Conservation (phyloP, 1,284 basidiomycete species). For the Pseudozyma thailandica region DNA sequence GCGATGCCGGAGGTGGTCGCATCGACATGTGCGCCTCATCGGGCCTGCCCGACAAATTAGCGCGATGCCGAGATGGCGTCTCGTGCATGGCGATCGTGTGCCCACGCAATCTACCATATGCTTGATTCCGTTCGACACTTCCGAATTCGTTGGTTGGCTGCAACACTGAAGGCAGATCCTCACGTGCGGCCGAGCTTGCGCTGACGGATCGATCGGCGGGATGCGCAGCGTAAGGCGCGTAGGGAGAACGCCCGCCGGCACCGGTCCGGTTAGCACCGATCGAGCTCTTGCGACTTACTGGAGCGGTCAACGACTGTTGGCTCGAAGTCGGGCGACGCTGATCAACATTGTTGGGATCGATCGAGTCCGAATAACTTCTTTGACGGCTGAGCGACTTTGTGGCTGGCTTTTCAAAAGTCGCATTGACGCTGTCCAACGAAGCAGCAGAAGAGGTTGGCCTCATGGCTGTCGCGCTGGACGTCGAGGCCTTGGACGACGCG, state of each 20-base stretch:
- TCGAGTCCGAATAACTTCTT: constrained; percentile 51
- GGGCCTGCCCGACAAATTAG: not conserved
- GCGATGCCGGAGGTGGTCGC: constrained; percentile 4
- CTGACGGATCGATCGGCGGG: not conserved
- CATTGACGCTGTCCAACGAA: too few species aligned
- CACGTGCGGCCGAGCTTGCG: not conserved
- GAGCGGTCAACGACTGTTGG: constrained; percentile 22
- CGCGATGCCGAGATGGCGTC: constrained; percentile 15
- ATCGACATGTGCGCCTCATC: constrained; percentile 1
- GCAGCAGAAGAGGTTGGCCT: constrained; percentile 6
- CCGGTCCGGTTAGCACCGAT: constrained; percentile 8
- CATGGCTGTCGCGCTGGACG: constrained; percentile 8
- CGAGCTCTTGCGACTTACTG: constrained; percentile 32
- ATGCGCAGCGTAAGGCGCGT: constrained; percentile 5
- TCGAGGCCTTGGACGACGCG: not conserved
- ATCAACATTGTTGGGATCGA: constrained; percentile 16
- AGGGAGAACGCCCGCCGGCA: not conserved
- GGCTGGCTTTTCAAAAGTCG: too few species aligned
- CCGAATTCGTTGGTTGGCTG: constrained; percentile 11
- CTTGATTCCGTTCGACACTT: not conserved
- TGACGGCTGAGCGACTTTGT: constrained; percentile 31
- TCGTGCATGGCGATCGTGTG: constrained; percentile 32
- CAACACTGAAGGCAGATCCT: constrained; percentile 33
- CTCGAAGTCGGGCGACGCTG: constrained; percentile 20
- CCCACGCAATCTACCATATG: constrained; percentile 22